Evolutionary conservation across 352 stramenopile genomes (phyloP).

Genomic region (Lagenidium sp.): DNA sequence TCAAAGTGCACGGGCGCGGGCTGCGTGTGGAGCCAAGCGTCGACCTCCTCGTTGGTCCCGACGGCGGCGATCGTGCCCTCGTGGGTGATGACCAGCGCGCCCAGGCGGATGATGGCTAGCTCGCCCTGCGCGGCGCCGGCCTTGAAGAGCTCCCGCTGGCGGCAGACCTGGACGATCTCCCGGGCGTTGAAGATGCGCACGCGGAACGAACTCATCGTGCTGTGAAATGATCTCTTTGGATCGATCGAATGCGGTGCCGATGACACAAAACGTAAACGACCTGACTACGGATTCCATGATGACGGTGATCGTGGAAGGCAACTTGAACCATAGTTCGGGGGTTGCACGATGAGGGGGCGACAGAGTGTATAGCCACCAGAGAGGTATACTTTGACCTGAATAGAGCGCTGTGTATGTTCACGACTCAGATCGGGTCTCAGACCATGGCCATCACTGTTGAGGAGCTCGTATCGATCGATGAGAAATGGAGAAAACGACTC

Average conservation of each 20-base stretch:
- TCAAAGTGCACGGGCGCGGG: constrained; percentile 63
- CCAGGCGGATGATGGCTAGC: constrained; percentile 45
- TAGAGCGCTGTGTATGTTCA: too few species aligned
- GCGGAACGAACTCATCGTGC: constrained; percentile 58
- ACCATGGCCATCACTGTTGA: too few species aligned
- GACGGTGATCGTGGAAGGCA: too few species aligned
- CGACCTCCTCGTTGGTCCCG: constrained; percentile 40
- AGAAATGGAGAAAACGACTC: constrained; percentile 15
- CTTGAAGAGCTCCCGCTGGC: constrained; percentile 53
- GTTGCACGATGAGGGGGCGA: too few species aligned
- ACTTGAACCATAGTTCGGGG: too few species aligned
- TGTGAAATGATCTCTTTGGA: too few species aligned
- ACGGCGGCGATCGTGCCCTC: constrained; percentile 54
- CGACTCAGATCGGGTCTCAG: too few species aligned
- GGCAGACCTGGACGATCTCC: constrained; percentile 72
- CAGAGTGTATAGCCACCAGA: too few species aligned
- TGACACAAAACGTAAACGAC: too few species aligned
- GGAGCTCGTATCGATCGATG: background rate
- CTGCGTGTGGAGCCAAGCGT: constrained; percentile 39
- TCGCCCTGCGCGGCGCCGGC: constrained; percentile 47
- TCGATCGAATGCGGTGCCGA: too few species aligned
- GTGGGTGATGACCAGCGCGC: constrained; percentile 45
- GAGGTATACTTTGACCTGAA: too few species aligned
- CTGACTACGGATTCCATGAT: too few species aligned
- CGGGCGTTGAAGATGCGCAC: constrained; percentile 51